Evolutionary conservation across 331 rosid genomes (phyloP).

Genomic region (Acacia pycnantha): DNA sequence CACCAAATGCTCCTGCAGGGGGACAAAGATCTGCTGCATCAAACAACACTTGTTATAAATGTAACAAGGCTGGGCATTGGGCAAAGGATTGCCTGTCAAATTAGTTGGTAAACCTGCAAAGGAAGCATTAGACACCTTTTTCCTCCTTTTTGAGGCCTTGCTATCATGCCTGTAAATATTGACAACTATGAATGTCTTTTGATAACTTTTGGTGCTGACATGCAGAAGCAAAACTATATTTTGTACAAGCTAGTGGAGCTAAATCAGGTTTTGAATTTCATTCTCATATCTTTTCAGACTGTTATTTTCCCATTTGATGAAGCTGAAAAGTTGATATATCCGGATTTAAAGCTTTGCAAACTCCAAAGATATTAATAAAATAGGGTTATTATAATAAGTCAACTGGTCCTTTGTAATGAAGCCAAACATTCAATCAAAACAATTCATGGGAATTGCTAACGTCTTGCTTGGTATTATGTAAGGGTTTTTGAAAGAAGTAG

Average conservation of each 20-base stretch:
- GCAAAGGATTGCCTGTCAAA: conserved; percentile 49
- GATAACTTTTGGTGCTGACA: neutral
- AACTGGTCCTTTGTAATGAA: neutral
- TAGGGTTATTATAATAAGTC: neutral
- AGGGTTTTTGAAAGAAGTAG: neutral
- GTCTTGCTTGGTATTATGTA: neutral
- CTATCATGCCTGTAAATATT: neutral
- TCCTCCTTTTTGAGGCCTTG: neutral
- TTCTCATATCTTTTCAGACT: neutral
- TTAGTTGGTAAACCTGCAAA: neutral
- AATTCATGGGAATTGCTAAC: neutral
- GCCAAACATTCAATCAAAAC: neutral
- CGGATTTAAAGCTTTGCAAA: neutral
- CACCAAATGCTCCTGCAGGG: conserved; percentile 33
- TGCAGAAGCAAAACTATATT: neutral
- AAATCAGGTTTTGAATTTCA: neutral
- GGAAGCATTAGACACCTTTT: neutral
- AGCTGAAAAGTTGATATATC: neutral
- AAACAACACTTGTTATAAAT: conserved; percentile 45
- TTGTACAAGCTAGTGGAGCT: neutral
- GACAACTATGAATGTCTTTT: neutral
- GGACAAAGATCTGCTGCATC: conserved; percentile 33
- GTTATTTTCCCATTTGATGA: neutral
- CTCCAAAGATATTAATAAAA: neutral
- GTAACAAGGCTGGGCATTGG: conserved; percentile 62